Conservation (phyloP, 1,284 basidiomycete genomes). For the Porogramme epimiltina region DNA sequence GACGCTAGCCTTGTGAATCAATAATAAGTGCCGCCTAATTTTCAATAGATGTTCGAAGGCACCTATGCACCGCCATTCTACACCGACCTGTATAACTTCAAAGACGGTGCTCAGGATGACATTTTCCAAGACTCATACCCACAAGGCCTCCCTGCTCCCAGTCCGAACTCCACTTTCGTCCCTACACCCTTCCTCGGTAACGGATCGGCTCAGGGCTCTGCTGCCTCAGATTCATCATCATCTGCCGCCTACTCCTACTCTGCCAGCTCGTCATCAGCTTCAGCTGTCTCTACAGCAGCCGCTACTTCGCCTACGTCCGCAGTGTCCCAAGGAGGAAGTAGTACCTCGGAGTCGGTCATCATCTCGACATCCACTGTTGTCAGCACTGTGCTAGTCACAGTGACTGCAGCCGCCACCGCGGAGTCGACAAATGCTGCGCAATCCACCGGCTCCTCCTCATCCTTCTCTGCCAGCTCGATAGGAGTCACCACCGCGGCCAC, state of each 20-base stretch:
- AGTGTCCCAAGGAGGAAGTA: not conserved
- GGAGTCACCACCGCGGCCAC: not conserved
- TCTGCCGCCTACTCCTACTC: slow-evolving; percentile 2
- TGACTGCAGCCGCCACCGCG: slow-evolving; percentile 14
- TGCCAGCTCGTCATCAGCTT: not conserved
- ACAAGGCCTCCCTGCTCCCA: slow-evolving; percentile 16
- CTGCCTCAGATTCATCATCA: not conserved
- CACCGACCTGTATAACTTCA: slow-evolving; percentile 59
- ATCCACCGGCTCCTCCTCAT: not conserved
- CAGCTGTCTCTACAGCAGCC: slow-evolving; percentile 15
- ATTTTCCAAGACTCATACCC: slow-evolving; percentile 52
- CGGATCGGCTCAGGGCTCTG: not conserved
- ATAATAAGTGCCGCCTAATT: not conserved
- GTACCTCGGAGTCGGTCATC: slow-evolving; percentile 6
- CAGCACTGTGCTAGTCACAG: slow-evolving; percentile 24
- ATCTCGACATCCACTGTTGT: slow-evolving; percentile 20
- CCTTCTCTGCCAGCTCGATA: slow-evolving; percentile 5
- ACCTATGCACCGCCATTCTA: slow-evolving; percentile 56
- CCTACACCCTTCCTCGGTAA: slow-evolving; percentile 18
- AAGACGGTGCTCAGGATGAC: slow-evolving; percentile 61
- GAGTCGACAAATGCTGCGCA: not conserved
- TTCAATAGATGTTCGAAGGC: slow-evolving; percentile 54
- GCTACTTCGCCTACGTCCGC: slow-evolving; percentile 2
- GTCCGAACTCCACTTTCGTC: slow-evolving; percentile 20
- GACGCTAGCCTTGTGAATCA: not conserved